Evolutionary conservation across 2,329 filamentous ascomycete species (phyloP).

Genomic region (Phialophora tarda): DNA sequence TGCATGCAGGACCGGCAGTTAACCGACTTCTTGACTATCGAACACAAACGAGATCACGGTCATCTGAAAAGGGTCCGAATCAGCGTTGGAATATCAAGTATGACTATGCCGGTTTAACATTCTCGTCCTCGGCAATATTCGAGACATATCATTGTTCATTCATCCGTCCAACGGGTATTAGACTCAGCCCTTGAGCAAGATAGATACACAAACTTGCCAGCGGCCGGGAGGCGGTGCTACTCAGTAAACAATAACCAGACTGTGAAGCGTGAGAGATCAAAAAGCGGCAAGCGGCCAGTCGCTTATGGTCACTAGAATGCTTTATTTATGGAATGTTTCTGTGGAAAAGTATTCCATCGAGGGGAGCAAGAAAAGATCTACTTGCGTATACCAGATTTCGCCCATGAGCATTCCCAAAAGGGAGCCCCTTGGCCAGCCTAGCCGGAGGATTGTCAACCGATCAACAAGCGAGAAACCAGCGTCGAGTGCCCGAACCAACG

Average conservation of each 20-base stretch:
- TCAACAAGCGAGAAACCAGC: conserved; percentile 37
- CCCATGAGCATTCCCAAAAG: conserved; percentile 2
- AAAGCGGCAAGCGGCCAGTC: conserved; percentile 23
- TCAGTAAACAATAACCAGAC: not conserved
- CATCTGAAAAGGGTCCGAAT: not conserved
- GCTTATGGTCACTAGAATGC: conserved; percentile 20
- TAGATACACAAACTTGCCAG: not conserved
- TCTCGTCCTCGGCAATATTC: not conserved
- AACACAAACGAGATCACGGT: conserved; percentile 34
- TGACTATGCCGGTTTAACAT: not conserved
- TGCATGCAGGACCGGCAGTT: conserved; percentile 13
- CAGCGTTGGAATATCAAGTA: not conserved
- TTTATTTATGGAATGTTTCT: conserved; percentile 31
- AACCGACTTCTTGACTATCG: conserved; percentile 30
- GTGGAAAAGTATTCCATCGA: conserved; percentile 4
- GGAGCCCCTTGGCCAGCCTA: conserved; percentile 10
- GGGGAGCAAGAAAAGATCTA: not conserved
- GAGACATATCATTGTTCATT: not conserved
- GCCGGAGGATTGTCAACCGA: conserved; percentile 29
- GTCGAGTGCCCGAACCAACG: conserved; percentile 25
- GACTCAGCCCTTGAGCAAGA: not conserved
- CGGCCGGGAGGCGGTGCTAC: not conserved
- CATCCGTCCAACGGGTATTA: not conserved
- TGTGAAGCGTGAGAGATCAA: not conserved
- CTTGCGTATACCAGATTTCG: not conserved